Evolutionary conservation across 345 rosid species (phyloP).

Genomic region (Tarenaya hassleriana): DNA sequence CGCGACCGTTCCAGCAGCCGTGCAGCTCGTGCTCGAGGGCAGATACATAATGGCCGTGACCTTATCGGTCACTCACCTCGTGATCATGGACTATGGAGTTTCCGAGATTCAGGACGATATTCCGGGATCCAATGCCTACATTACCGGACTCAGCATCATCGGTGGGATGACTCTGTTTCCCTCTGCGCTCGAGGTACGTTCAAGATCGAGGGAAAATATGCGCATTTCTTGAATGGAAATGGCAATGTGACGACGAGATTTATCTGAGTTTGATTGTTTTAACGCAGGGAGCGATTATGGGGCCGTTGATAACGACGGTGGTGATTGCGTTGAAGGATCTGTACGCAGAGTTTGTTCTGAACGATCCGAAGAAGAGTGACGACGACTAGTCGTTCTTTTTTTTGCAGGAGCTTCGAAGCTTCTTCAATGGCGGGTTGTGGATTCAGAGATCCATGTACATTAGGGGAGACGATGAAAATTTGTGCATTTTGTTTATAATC

Average conservation of each 20-base stretch:
- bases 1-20: conserved; percentile 76
- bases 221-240: no score
- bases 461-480: no score
- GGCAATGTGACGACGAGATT: no score
- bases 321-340: conserved; percentile 90
- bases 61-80: conserved; percentile 60
- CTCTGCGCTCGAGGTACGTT: conserved; percentile 75
- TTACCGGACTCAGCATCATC: conserved; percentile 88
- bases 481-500: no score
- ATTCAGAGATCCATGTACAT: conserved; percentile 25
- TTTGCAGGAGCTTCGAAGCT: conserved; percentile 20
- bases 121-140: conserved; percentile 78
- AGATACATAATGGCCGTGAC: conserved; percentile 57
- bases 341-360: conserved; percentile 76
- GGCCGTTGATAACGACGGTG: conserved; percentile 90
- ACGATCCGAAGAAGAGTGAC: conserved; percentile 43
- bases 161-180: conserved; percentile 96
- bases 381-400: conserved; percentile 24
- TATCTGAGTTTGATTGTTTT: background rate
- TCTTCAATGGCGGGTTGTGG: conserved; percentile 21
- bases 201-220: no score
- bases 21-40: conserved; percentile 66
- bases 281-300: conserved; percentile 95
- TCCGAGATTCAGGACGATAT: conserved; percentile 86
- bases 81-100: conserved; percentile 76